phyloP scores from a whole-genome alignment of 306 rosid genomes.

The Canavalia ensiformis region DNA sequence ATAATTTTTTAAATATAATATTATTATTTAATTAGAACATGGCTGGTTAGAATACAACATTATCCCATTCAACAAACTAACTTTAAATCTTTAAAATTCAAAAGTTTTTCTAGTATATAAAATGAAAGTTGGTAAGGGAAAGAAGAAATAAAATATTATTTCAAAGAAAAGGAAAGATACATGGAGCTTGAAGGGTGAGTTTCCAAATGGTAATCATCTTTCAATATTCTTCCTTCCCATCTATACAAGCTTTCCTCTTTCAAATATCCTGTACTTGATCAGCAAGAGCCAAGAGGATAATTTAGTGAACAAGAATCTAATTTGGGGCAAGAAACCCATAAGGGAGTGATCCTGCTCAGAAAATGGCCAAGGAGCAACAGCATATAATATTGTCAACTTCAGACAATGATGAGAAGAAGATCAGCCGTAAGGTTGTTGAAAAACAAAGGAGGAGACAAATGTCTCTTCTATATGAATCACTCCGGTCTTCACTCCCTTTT shows the following conservation, averaged over 20 bases:
- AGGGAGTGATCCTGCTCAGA: slow-evolving; percentile 22
- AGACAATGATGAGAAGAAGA: slow-evolving; percentile 46
- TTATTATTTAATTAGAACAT: no score
- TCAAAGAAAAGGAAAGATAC: neutral
- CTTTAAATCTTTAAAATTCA: no score
- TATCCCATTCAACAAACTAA: no score
- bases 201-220: neutral
- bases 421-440: slow-evolving; percentile 52
- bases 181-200: neutral
- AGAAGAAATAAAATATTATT: neutral
- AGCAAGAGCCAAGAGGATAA: slow-evolving; percentile 3
- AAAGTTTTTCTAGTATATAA: no score
- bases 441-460: slow-evolving; percentile 46
- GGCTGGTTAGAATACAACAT: no score
- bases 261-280: neutral
- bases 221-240: slow-evolving; percentile 25
- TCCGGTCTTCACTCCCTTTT: slow-evolving; percentile 45
- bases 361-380: slow-evolving; percentile 45
- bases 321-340: neutral
- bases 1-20: no score
- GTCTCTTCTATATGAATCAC: slow-evolving; percentile 46
- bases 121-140: neutral
- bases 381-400: neutral
- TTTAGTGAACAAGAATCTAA: slow-evolving; percentile 41
- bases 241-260: slow-evolving; percentile 8